Conservation (phyloP, 495 filamentous ascomycete genomes). For the Platismatia glauca region DNA sequence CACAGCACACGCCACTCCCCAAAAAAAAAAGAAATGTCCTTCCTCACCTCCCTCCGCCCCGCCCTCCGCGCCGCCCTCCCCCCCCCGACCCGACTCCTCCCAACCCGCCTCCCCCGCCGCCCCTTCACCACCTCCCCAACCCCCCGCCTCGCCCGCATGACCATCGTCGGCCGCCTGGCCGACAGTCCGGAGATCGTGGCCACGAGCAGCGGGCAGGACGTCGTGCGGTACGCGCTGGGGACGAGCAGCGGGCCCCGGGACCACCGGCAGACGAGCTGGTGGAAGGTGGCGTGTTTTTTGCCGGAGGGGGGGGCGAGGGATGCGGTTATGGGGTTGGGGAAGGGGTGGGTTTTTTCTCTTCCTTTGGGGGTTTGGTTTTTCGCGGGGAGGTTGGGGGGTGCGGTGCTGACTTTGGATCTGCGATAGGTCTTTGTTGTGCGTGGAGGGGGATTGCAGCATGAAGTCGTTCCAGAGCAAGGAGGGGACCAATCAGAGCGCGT, state of each 20-base stretch:
- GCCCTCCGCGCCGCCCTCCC: background rate
- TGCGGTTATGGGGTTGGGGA: slow-evolving; percentile 54
- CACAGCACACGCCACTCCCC: too few relatives aligned
- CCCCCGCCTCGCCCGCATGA: slow-evolving; percentile 49
- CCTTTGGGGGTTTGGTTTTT: background rate
- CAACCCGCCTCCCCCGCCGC: slow-evolving; percentile 28
- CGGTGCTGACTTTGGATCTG: too few relatives aligned
- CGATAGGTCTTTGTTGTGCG: slow-evolving; percentile 56
- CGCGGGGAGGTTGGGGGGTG: too few relatives aligned
- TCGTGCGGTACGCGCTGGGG: slow-evolving; percentile 50
- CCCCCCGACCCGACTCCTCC: slow-evolving; percentile 14
- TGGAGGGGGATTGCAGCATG: slow-evolving; percentile 66
- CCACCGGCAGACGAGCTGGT: slow-evolving; percentile 68
- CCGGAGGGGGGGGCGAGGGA: slow-evolving; percentile 51
- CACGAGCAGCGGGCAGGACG: slow-evolving; percentile 55
- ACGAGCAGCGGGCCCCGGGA: slow-evolving; percentile 47
- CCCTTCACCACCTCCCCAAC: slow-evolving; percentile 38
- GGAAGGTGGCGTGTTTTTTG: slow-evolving; percentile 57
- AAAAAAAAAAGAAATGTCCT: slow-evolving; percentile 12
- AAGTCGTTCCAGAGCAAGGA: slow-evolving; percentile 52
- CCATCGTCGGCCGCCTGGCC: slow-evolving; percentile 67
- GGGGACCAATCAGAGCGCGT: slow-evolving; percentile 43
- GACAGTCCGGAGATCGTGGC: slow-evolving; percentile 55
- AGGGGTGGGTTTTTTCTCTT: slow-evolving; percentile 55
- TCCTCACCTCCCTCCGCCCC: slow-evolving; percentile 21